These are phyloP conservation scores for Stromatinia cepivora DNA, from an alignment of 2,329 filamentous ascomycete species.

Conservation along the genomic window DNA sequence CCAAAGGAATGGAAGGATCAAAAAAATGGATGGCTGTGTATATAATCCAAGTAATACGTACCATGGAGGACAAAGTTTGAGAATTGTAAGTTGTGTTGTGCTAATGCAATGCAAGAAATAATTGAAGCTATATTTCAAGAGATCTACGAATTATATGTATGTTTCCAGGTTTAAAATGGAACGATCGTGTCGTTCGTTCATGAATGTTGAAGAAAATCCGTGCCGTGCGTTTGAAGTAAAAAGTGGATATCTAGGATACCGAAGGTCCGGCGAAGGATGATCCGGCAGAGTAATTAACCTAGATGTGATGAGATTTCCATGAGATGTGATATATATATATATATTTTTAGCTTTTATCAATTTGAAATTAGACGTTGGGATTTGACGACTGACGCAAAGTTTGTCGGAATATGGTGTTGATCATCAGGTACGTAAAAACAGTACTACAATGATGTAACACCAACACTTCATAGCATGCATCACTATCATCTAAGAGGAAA, in stretches of 20 bases:
- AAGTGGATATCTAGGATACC: neutral
- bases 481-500: neutral
- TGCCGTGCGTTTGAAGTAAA: slow-evolving; percentile 9
- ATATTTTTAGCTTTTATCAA: neutral
- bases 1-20: slow-evolving; percentile 13
- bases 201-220: neutral
- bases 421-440: neutral
- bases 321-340: neutral
- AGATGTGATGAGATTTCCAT: slow-evolving; percentile 18
- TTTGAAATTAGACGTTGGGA: neutral
- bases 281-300: neutral
- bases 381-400: neutral
- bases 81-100: neutral
- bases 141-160: neutral
- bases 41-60: neutral
- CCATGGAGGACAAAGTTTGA: neutral
- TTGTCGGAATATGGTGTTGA: neutral
- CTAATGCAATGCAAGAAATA: slow-evolving; percentile 5
- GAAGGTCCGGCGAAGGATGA: neutral
- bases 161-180: neutral
- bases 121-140: neutral
- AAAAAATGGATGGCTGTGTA: slow-evolving; percentile 7
- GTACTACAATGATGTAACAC: neutral
- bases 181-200: neutral
- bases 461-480: neutral